Percentiles rank a stretch among this genome's conserved stretches.
These are phyloP conservation scores for Fistulina hepatica DNA, from an alignment of 1,284 basidiomycete genomes.

Conservation along the genomic window DNA sequence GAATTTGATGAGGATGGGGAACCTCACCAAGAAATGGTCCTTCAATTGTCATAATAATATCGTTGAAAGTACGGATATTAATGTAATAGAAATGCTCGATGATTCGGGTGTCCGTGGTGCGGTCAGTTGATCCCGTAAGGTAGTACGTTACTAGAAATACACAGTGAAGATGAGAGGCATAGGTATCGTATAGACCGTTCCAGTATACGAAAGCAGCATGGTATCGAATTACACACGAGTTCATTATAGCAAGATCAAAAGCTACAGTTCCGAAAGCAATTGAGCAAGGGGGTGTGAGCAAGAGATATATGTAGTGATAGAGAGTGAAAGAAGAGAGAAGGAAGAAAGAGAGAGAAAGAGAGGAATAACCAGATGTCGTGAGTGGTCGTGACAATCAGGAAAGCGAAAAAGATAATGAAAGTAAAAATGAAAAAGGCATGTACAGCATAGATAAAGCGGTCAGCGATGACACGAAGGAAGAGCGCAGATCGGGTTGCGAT, in stretches of 20 bases:
- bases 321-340: too few species aligned
- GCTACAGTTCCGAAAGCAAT: too few species aligned
- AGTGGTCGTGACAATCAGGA: too few species aligned
- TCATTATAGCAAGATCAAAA: too few species aligned
- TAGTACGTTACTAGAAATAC: neutral
- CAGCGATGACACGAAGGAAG: constrained; percentile 4
- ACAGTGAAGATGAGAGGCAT: neutral
- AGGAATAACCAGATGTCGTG: too few species aligned
- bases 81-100: constrained; percentile 11
- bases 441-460: constrained; percentile 1
- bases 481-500: constrained; percentile 11
- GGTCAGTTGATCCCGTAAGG: neutral
- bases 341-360: too few species aligned
- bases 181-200: constrained; percentile 4
- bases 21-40: constrained; percentile 69
- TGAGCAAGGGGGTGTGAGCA: too few species aligned
- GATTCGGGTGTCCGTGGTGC: constrained; percentile 2
- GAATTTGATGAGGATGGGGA: constrained; percentile 74
- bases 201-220: constrained; percentile 13
- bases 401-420: constrained; percentile 17
- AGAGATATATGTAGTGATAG: constrained; percentile 7
- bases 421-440: too few species aligned
- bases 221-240: constrained; percentile 32
- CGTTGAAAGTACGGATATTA: constrained; percentile 14
- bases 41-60: constrained; percentile 34